Evolutionary conservation across 352 stramenopile genomes (phyloP), one percentile per base, ranked within the genome.

Genomic region (Plasmopara muralis): DNA sequence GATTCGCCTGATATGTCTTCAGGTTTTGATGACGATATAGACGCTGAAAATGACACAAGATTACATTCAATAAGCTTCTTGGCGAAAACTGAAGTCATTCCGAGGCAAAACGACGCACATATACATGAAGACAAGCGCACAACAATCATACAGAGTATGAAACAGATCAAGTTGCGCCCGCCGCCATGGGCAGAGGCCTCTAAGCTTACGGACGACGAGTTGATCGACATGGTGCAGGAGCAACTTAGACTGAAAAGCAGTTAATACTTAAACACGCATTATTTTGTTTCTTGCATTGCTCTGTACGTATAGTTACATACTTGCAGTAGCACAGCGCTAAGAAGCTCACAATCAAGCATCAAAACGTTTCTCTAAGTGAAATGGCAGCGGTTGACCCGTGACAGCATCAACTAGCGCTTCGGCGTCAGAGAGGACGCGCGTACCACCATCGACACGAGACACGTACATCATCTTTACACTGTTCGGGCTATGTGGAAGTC

Each of bases 381-480:
- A 50, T 28, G 60, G 63, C 18, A 69, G 42, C 0, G 72, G 74
- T 7, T 75, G 49, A 4, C 76, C 76, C 6, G 74, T 80, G 15
- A 40, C 42, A 4, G 50, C n/a, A 37, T 89, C 72, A 12, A 87
- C 55, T 13, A 89, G 64, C 8, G 76, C 62, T 38, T 83, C 66
- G 2, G 68, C 43, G 0, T 42, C 8, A 0, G 60, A 30, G n/a
- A 86, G 52, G 18, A 82, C 69, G 29, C 50, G 51, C 4, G 74
- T 68, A 6, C 79, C 76, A 14, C 68, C 66, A 25, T 76, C 79
- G 3, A 89, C 79, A 10, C 66, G 64, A 55, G 75, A 79, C 13
- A 89, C 69, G 48, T 86, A 87, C 30, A 86, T 66, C 75, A 82
- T 82, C 55, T 87, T 83, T 31, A 89, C 62, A 41, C 64, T 53